A percentile compares a stretch with the other conserved stretches of the same genome.
Evolutionary conservation across 2,329 filamentous ascomycete species (phyloP).

Genomic region (Bipolaris cookei): DNA sequence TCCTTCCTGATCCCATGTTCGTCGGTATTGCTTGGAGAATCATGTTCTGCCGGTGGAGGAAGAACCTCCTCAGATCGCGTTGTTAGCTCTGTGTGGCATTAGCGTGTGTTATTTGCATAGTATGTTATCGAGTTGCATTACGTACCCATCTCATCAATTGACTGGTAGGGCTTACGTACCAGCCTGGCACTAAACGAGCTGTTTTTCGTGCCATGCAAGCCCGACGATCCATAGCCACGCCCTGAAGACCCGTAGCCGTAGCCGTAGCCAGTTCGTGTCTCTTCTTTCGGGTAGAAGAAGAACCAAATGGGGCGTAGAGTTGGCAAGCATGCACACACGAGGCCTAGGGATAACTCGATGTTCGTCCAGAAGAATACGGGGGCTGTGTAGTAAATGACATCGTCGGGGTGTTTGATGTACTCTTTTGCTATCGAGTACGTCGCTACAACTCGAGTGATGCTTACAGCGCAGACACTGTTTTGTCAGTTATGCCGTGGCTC

Average conservation of each 20-base stretch:
- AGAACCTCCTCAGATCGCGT: slow-evolving; percentile 10
- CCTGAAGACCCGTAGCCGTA: slow-evolving; percentile 23
- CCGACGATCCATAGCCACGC: slow-evolving; percentile 22
- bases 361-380: slow-evolving; percentile 41
- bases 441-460: slow-evolving; percentile 29
- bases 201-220: slow-evolving; percentile 15
- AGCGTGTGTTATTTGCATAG: not conserved
- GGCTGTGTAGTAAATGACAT: slow-evolving; percentile 35
- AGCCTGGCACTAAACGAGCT: slow-evolving; percentile 18
- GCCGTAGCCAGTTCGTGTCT: slow-evolving; percentile 16
- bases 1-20: slow-evolving; percentile 21
- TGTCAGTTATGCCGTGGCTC: slow-evolving; percentile 5
- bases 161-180: slow-evolving; percentile 25
- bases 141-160: slow-evolving; percentile 28
- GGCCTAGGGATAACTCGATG: slow-evolving; percentile 35
- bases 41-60: slow-evolving; percentile 9
- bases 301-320: slow-evolving; percentile 36
- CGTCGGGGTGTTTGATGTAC: slow-evolving; percentile 28
- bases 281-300: slow-evolving; percentile 22
- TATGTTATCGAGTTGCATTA: not conserved
- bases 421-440: slow-evolving; percentile 28
- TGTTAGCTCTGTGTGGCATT: slow-evolving; percentile 23
- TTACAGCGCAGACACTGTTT: slow-evolving; percentile 30
- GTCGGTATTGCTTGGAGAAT: not conserved
- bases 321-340: slow-evolving; percentile 35